These are phyloP conservation scores for Mrakia gelida DNA, from an alignment of 768 basidiomycete species.

Conservation along the genomic window DNA sequence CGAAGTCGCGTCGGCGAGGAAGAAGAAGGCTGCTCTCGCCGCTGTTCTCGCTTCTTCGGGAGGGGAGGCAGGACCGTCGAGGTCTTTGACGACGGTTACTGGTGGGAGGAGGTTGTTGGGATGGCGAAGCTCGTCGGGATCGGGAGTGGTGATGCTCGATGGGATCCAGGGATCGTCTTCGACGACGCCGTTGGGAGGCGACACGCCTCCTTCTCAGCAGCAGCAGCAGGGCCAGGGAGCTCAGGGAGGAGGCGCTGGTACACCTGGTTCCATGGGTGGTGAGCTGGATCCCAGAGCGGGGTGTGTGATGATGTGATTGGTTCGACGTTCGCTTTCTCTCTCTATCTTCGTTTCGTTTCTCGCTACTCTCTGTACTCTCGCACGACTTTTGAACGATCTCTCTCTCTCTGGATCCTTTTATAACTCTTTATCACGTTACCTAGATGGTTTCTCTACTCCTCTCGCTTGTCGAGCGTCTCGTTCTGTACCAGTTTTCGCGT, in stretches of 20 bases:
- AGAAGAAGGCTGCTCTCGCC: neutral
- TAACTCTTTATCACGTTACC: no score
- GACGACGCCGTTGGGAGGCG: neutral
- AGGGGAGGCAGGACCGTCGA: neutral
- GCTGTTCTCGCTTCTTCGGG: neutral
- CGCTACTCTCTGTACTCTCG: neutral
- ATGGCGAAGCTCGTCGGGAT: neutral
- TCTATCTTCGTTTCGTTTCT: neutral
- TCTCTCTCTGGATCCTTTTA: no score
- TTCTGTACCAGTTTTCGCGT: no score
- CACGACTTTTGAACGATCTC: no score
- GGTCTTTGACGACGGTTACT: neutral
- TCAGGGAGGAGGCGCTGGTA: no score
- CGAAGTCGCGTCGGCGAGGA: slow-evolving; percentile 13
- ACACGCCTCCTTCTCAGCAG: neutral
- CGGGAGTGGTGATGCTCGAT: slow-evolving; percentile 6
- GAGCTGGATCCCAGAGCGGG: no score
- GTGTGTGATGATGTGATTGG: neutral
- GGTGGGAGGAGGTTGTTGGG: slow-evolving; percentile 2
- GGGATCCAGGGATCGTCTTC: neutral
- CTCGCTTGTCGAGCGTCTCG: neutral
- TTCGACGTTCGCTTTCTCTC: neutral
- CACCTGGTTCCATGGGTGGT: no score
- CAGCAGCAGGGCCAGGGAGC: no score
- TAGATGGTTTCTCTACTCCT: no score